phyloP scores from a whole-genome alignment of 768 basidiomycete genomes.

The Lentinula sp. region DNA sequence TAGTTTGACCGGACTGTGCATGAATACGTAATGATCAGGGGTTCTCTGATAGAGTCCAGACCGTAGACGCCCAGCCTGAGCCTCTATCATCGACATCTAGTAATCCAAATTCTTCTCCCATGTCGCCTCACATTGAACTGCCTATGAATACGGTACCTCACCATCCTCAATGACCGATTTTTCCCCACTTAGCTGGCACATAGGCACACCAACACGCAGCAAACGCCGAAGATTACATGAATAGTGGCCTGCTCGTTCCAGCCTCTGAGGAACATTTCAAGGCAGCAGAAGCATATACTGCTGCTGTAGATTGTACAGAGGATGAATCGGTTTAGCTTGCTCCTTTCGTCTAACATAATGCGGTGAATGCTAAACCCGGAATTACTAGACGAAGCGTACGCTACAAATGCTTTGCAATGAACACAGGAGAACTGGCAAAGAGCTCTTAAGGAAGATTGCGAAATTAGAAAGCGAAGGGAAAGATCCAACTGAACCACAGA shows the following conservation, averaged over 20 bases:
- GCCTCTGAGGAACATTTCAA: conserved; percentile 71
- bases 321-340: conserved; percentile 58
- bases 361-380: conserved; percentile 5
- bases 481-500: conserved; percentile 71
- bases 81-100: background rate
- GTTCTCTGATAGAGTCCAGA: too few relatives aligned
- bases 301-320: conserved; percentile 65
- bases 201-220: conserved; percentile 82
- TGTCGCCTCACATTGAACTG: conserved; percentile 31
- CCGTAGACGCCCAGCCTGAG: too few relatives aligned
- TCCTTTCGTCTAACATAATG: conserved; percentile 7
- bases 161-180: background rate
- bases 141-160: conserved; percentile 47
- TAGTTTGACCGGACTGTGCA: too few relatives aligned
- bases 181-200: background rate
- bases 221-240: conserved; percentile 68
- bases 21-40: too few relatives aligned
- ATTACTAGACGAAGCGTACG: conserved; percentile 65
- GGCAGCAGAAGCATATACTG: conserved; percentile 71
- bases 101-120: conserved; percentile 7
- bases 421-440: conserved; percentile 64
- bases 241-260: conserved; percentile 62
- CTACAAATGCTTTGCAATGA: conserved; percentile 71
- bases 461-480: conserved; percentile 72
- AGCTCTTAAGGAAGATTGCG: conserved; percentile 64